These are phyloP conservation scores for Spencermartinsiella europaea DNA, from an alignment of 805 yeast genomes.

Conservation along the genomic window DNA sequence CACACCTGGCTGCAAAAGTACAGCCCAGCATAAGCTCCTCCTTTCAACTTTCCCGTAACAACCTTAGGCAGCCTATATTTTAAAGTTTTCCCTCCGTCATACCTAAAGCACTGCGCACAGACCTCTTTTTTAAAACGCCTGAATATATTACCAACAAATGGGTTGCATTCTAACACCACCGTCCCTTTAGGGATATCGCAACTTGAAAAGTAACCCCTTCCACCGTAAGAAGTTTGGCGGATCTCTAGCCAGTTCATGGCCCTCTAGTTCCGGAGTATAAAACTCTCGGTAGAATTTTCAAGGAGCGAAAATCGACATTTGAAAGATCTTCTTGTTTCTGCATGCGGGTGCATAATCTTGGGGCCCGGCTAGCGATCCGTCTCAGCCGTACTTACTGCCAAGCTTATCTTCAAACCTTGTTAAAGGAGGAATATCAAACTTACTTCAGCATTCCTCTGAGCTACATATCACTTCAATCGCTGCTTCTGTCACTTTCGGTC, in stretches of 20 bases:
- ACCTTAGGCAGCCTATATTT: slow-evolving; percentile 35
- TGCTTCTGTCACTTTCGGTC: too few species aligned
- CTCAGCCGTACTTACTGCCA: too few species aligned
- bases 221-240: slow-evolving; percentile 43
- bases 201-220: slow-evolving; percentile 58
- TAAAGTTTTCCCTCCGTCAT: slow-evolving; percentile 43
- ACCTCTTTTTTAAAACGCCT: slow-evolving; percentile 59
- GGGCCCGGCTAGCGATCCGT: too few species aligned
- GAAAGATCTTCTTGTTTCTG: too few species aligned
- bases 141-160: slow-evolving; percentile 45
- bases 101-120: slow-evolving; percentile 49
- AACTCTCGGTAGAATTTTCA: too few species aligned
- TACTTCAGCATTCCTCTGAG: too few species aligned
- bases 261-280: too few species aligned
- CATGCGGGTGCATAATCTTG: too few species aligned
- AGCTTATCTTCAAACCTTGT: too few species aligned
- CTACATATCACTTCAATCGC: too few species aligned
- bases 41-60: slow-evolving; percentile 7
- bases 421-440: too few species aligned
- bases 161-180: slow-evolving; percentile 37
- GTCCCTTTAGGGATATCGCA: slow-evolving; percentile 39
- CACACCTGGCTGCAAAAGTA: slow-evolving; percentile 54
- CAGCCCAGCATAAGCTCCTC: slow-evolving; percentile 37
- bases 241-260: slow-evolving; percentile 5
- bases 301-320: too few species aligned